Base-by-base conservation (phyloP, 2,329 filamentous ascomycete species). In the Paramyrothecium sp. region DNA sequence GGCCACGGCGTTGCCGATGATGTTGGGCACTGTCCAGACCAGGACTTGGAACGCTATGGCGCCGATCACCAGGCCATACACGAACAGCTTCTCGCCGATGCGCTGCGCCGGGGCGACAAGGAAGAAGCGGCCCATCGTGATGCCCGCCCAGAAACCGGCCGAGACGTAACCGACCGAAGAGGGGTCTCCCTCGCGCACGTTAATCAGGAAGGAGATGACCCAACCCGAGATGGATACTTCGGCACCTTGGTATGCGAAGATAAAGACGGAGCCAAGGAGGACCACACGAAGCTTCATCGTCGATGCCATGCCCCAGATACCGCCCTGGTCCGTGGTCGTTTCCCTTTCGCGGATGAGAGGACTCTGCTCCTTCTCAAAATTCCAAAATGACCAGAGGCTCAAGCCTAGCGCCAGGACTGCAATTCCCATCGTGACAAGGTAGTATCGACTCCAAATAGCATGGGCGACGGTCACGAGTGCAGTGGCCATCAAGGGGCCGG, bases 171-270 rank as follows among this genome's bases (percentile, higher is more conserved):
- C 91, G 19, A 95, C 89, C 3, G 81, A 79, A 0, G 82, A 78
- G 7, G 90, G 89, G 63, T 89, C 81, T 16, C 90, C 91, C 56
- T 86, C 77, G 41, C 91, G 87, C 60, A 86, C 83, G 53, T 83
- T 82, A 71, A 95, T 92, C 44, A 96, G 77, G 75, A 93, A 96
- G 2, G 89, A 92, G 60, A 94, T 92, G 52, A 94, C 88, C 92
- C 91, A 96, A 54, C 91, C 91, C 0, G 89, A 91, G 61, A 94
- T 90, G 57, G 87, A 88, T 17, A 96, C 91, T 73, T 96, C 91
- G 38, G 89, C 89, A 34, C 91, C 91, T 72, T 95, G 90, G 71
- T 96, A 96, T 23, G 87, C 85, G 70, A 96, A 95, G 71, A 95
- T 90, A 77, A 95, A 95, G 11, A 91, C 71, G 0, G 91, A 88